Evolutionary conservation across 2,329 filamentous ascomycete genomes (phyloP), one percentile per base, ranked within the genome.

Genomic region (Alternaria gansuensis): DNA sequence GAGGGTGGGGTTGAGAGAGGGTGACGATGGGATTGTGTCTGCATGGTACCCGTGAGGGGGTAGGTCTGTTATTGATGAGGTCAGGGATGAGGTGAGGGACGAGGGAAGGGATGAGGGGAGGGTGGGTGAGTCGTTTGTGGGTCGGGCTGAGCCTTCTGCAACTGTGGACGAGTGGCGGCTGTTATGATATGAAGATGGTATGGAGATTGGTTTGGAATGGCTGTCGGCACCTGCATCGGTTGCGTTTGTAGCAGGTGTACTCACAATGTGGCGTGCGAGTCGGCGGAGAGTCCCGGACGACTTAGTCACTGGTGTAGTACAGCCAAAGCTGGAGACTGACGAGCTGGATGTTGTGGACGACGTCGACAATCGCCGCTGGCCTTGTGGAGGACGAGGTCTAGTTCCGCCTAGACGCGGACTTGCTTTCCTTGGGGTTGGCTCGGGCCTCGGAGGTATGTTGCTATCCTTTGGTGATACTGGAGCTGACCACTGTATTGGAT

Each of bases 171-270:
- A 41, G 11, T 29, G 29, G 21, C 21, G 50, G 29, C 26, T 51
- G 36, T 31, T 31, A 17, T 17, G 36, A n/a, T 51, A 21, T 4
- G 31, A n/a, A 48, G 36, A 51, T 17, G 50, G 50, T n/a, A 52
- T 52, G 9, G 39, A 13, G 8, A 44, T 52, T 31, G 39, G 39
- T 17, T 46, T 9, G 1, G 51, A 54, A n/a, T 48, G 48, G 5
- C 34, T 17, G 17, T 33, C 8, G 5, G 29, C 29, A 6, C 1
- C 29, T 24, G 21, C 10, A 23, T 46, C 44, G 21, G 1, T 34
- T 24, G 29, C 21, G 8, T 3, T 23, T 2, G 7, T n/a, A 3
- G 28, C 17, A 31, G 29, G 28, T 46, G 17, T 34, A 10, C 9
- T 34, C 2, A 34, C 29, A 9, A 46, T 11, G 44, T 33, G 14